Evolutionary conservation across 2,329 filamentous ascomycete genomes (phyloP), one percentile per base, ranked within the genome.

Genomic region (Fusarium heterosporum): DNA sequence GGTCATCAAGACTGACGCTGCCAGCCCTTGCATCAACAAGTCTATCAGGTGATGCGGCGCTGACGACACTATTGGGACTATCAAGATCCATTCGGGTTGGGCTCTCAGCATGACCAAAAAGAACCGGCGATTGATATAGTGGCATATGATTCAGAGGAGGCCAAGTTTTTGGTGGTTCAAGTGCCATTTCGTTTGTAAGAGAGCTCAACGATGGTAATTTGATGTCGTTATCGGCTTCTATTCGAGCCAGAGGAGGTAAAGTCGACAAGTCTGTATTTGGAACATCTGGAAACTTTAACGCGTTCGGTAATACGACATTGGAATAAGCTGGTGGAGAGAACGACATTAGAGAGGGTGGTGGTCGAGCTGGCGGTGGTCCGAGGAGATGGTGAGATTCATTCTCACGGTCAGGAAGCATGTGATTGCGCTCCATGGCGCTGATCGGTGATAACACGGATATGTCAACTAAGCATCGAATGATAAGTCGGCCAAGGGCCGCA

Each of bases 1-100:
- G 88, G 66, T 90, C 88, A 71, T 90, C 89, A 28, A 90, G 76
- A 60, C 80, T 87, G 46, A 88, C 83, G 60, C 83, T 87, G 55
- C 79, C 79, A 7, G 82, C 78, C 47, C 83, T 77, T 5, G 78
- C 80, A 64, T 82, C 81, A 14, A 77, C 71, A 36, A 80, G 77
- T n/a, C 75, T 75, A 51, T 84, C 83, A 13, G 84, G 81, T 5
- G 84, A 85, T 9, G 80, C 76, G 30, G 79, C 76, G 68, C 79
- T 82, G 36, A 74, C 64, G 52, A 78, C 78, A 61, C 79, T 80
- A 53, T 75, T 80, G 63, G 76, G 80, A 54, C 72, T 78, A 54
- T 87, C 84, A 39, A 82, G 64, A 46, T 86, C 84, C 81, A 84
- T 84, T 60, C 77, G 77, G 63, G 79, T 76, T 6, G 84, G 81